These are phyloP conservation scores for Ceratopteris richardii DNA, from an alignment of 75 land plant genomes.

Conservation along the genomic window DNA sequence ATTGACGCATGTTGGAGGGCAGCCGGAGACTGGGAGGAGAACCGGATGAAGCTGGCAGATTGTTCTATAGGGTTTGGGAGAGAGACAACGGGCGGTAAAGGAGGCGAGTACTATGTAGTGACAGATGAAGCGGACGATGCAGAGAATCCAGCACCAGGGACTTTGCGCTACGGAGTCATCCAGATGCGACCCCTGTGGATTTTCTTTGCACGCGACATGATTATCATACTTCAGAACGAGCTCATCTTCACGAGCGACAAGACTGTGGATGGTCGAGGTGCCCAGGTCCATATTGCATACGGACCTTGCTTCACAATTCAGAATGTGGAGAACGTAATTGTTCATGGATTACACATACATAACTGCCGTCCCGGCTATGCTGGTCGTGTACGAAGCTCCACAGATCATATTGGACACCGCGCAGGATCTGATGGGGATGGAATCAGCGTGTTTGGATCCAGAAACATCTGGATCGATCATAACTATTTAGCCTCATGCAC, in stretches of 20 bases:
- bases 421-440: constrained; percentile 39
- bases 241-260: constrained; percentile 55
- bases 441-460: constrained; percentile 27
- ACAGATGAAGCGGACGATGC: too few species aligned
- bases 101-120: too few species aligned
- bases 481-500: constrained; percentile 9
- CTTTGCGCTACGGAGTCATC: constrained; percentile 42
- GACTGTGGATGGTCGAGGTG: constrained; percentile 68
- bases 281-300: constrained; percentile 39
- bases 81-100: too few species aligned
- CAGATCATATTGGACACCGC: constrained; percentile 19
- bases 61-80: too few species aligned
- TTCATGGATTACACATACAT: constrained; percentile 53
- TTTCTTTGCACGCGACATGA: constrained; percentile 49
- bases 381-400: constrained; percentile 32
- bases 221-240: constrained; percentile 35
- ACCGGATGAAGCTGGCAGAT: constrained; percentile 29
- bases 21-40: too few species aligned
- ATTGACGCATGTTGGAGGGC: too few species aligned
- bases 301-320: constrained; percentile 41
- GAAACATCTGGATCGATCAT: constrained; percentile 42
- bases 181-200: constrained; percentile 54
- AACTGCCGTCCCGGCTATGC: constrained; percentile 25
- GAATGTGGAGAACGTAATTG: constrained; percentile 42
- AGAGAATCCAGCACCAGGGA: constrained; percentile 31